These are phyloP conservation scores for Candida sp. DNA, from an alignment of 1,139 yeast species.

Conservation along the genomic window DNA sequence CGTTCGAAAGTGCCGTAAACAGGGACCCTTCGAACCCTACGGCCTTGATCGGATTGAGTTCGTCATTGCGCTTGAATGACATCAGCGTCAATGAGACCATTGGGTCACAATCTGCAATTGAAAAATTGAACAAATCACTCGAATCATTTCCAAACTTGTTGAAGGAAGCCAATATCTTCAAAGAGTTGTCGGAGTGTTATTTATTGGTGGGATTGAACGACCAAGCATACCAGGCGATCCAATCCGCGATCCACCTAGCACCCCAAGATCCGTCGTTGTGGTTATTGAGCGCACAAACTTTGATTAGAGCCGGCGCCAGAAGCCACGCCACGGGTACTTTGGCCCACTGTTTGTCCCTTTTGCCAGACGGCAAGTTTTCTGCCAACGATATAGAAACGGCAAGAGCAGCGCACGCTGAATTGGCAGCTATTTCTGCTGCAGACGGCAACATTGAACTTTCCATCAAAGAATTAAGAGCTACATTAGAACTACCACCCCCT, in stretches of 20 bases:
- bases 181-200: conserved; percentile 55
- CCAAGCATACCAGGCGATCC: conserved; percentile 54
- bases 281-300: conserved; percentile 51
- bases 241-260: conserved; percentile 47
- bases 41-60: conserved; percentile 49
- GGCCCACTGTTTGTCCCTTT: conserved; percentile 44
- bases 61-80: conserved; percentile 43
- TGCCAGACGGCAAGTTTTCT: conserved; percentile 35
- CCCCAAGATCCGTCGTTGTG: conserved; percentile 49
- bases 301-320: conserved; percentile 44
- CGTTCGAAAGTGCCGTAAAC: conserved; percentile 50
- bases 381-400: conserved; percentile 46
- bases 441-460: conserved; percentile 53
- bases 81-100: conserved; percentile 36
- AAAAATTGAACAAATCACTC: conserved; percentile 42
- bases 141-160: conserved; percentile 35
- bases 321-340: conserved; percentile 51
- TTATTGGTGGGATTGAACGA: conserved; percentile 49
- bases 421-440: conserved; percentile 57
- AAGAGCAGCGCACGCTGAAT: conserved; percentile 55
- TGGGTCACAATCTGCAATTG: conserved; percentile 49
- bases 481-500: conserved; percentile 54
- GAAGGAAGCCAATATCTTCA: conserved; percentile 41
- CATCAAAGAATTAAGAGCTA: conserved; percentile 50
- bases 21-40: conserved; percentile 45